Evolutionary conservation across 2,329 filamentous ascomycete species (phyloP), one percentile per base, ranked within the genome.

Genomic region (Neonectria sp.): DNA sequence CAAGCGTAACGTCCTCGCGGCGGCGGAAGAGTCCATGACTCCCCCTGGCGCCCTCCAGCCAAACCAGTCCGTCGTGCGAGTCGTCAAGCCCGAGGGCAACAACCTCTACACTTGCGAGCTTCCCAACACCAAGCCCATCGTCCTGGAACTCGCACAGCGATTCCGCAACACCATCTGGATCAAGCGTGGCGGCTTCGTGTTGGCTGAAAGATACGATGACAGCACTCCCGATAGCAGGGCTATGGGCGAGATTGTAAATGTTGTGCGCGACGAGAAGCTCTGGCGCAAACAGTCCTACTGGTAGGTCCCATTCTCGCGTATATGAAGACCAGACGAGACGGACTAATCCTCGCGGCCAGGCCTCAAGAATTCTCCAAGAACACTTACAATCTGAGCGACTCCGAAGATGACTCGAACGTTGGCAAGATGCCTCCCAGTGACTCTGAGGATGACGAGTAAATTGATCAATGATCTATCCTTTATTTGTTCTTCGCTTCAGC

Each of bases 101-200:
- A 97, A 93, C 80, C 86, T 97, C 48, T 98, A 97, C 85, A 88
- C 89, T 49, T 94, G 95, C 77, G 87, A 91, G 77, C 84, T 95
- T 33, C 90, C 95, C 27, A 86, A 86, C 73, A 87, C 88, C 65
- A 88, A 90, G 75, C 83, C 86, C 7, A 81, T 95, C 45, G 84
- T 97, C 21, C 91, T 95, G 25, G 95, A 98, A 84, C 89, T 99
- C 24, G 92, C 93, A 11, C 85, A 94, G 29, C 90, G 91, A 46
- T 98, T 98, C 79, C 93, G 95, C 68, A 96, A 94, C 71, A 96
- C 94, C 2, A 94, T 98, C 70, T 98, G 94, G 93, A 93, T 98
- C 79, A 95, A 93, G 81, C 91, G 94, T 21, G 93, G 95, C 33
- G 94, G 94, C 0, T 98, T 92, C 80, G 95, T 98, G 33, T 83